Evolutionary conservation across 2,329 filamentous ascomycete species (phyloP).

Genomic region (Lachnellula occidentalis): DNA sequence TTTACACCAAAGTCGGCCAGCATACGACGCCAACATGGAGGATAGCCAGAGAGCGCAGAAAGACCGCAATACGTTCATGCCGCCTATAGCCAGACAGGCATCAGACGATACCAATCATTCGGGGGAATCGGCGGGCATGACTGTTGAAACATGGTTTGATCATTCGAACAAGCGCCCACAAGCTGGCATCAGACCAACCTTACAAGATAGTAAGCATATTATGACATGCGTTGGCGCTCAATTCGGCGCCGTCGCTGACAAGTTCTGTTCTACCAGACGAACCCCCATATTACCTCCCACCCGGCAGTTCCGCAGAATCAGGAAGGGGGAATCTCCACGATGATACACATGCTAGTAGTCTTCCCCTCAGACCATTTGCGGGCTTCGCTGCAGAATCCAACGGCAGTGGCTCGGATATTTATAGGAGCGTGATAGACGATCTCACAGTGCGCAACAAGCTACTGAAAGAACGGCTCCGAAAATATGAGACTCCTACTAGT

Average conservation of each 20-base stretch:
- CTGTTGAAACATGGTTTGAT: constrained; percentile 26
- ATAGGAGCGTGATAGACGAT: constrained; percentile 79
- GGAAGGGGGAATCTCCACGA: background rate
- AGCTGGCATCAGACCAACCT: constrained; percentile 3
- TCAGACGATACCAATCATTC: constrained; percentile 18
- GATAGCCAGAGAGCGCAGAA: background rate
- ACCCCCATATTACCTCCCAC: constrained; percentile 24
- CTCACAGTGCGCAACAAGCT: constrained; percentile 79
- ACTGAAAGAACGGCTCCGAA: constrained; percentile 66
- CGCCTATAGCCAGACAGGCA: constrained; percentile 1
- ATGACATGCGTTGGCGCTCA: background rate
- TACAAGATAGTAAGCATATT: constrained; percentile 22
- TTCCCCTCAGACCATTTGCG: background rate
- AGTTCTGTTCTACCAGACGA: constrained; percentile 16
- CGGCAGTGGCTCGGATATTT: constrained; percentile 55
- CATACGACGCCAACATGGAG: background rate
- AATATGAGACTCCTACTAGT: constrained; percentile 62
- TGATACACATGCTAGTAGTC: background rate
- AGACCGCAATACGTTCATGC: background rate
- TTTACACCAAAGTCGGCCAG: constrained; percentile 11
- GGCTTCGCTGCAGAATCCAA: constrained; percentile 5
- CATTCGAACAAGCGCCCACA: constrained; percentile 20
- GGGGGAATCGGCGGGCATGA: constrained; percentile 7
- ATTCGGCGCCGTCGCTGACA: constrained; percentile 1
- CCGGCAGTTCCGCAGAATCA: constrained; percentile 12